A percentile compares a stretch with the other conserved stretches of the same genome.
These are phyloP conservation scores for Cercospora zeae-maydis DNA, from an alignment of 2,329 filamentous ascomycete genomes.

Conservation along the genomic window DNA sequence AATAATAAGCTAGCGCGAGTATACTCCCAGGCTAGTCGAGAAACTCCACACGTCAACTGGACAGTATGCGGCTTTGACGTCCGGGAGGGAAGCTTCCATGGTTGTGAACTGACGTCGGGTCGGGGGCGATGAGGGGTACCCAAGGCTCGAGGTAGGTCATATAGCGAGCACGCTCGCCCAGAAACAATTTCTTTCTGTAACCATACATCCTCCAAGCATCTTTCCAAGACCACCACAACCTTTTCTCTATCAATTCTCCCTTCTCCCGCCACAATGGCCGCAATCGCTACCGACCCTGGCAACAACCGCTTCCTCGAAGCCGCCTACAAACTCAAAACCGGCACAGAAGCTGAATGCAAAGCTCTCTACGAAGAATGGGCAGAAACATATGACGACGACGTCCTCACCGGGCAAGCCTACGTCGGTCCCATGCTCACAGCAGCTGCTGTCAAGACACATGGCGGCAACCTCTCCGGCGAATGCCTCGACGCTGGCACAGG, in stretches of 20 bases:
- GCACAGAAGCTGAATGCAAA: conserved; percentile 14
- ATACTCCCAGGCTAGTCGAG: not conserved
- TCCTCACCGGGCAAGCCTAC: conserved; percentile 39
- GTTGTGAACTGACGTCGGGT: not conserved
- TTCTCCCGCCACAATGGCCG: not conserved
- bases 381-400: conserved; percentile 44
- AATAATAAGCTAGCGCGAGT: not conserved
- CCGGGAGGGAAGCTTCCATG: conserved; percentile 2
- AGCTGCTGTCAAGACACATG: conserved; percentile 12
- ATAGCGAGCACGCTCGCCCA: not conserved
- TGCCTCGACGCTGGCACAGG: conserved; percentile 15
- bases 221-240: not conserved
- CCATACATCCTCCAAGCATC: not conserved
- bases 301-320: conserved; percentile 14
- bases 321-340: conserved; percentile 16
- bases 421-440: conserved; percentile 37
- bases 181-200: not conserved
- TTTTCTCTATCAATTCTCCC: not conserved
- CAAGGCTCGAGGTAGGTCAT: not conserved
- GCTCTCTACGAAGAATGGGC: conserved; percentile 48
- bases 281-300: conserved; percentile 7
- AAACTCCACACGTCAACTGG: conserved; percentile 5
- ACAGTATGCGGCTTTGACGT: not conserved
- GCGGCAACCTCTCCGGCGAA: conserved; percentile 18
- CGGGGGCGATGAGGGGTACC: conserved; percentile 6